These are phyloP conservation scores for Friedmanniomyces simplex DNA, from an alignment of 495 filamentous ascomycete species.

Conservation along the genomic window DNA sequence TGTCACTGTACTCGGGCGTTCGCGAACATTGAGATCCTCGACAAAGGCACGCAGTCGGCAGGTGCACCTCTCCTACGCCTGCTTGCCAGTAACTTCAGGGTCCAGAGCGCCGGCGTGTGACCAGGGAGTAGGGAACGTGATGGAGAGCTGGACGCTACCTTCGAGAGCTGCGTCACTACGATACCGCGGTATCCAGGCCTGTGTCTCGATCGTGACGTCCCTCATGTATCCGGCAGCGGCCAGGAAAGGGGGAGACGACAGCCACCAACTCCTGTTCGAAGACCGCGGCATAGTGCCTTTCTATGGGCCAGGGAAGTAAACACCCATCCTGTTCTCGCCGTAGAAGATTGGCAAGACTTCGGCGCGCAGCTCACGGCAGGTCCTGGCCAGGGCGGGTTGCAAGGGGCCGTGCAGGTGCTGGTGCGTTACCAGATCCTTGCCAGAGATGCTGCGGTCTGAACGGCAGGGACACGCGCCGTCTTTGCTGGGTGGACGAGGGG, in stretches of 20 bases:
- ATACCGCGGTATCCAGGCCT: background rate
- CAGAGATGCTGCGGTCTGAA: background rate
- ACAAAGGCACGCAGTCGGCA: background rate
- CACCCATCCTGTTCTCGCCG: background rate
- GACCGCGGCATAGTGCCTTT: too few species aligned
- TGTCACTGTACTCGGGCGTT: background rate
- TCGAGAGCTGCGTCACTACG: background rate
- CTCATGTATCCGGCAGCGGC: background rate
- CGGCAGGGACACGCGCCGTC: background rate
- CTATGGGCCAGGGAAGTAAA: too few species aligned
- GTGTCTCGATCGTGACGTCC: background rate
- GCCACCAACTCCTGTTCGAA: background rate
- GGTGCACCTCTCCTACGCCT: background rate
- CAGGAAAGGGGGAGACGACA: background rate
- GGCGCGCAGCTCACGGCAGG: background rate
- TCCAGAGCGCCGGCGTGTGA: background rate
- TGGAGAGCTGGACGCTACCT: background rate
- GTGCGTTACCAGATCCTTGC: background rate
- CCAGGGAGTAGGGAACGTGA: background rate
- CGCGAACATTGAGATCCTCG: background rate
- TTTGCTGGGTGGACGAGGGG: background rate
- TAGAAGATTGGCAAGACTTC: background rate
- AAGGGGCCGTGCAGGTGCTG: background rate
- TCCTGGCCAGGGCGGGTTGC: background rate
- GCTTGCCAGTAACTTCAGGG: background rate